Evolutionary conservation across 352 stramenopile genomes (phyloP), one percentile per base, ranked within the genome.

Genomic region (Pythium vanterpoolii): DNA sequence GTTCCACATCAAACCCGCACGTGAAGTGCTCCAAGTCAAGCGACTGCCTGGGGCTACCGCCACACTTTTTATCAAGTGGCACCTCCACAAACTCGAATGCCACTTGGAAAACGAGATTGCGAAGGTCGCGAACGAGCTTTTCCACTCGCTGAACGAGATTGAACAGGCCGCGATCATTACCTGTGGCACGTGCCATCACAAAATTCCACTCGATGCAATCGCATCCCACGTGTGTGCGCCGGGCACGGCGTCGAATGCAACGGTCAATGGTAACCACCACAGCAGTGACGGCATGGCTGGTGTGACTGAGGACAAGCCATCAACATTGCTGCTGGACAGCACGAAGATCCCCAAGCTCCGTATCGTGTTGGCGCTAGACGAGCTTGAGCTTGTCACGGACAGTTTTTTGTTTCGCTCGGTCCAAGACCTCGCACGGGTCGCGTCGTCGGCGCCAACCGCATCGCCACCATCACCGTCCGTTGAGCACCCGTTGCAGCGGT

Each of bases 181-280:
- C n/a, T 87, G 79, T 23, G 77, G 76, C 18, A 80, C 72, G 27
- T 89, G 79, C 39, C 64, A 76, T 24, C 73, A 84, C 44, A 74
- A 83, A 39, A 87, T 87, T 31, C 72, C 55, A 18, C 68, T 89
- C 16, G 77, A 86, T 10, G 68, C 67, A 33, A 87, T 89, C 21
- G 72, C 77, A 34, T 56, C 66, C 21, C 79, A 89, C 43, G 67
- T 86, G 14, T 89, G 77, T 4, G 31, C 34, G 5, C 21, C 45
- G 4, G 28, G 24, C 16, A 16, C 38, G 2, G 31, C 40, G 4
- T 1, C 28, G 27, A n/a, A n/a, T n/a, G n/a, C n/a, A n/a, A n/a
- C n/a, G n/a, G 19, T 24, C n/a, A 57, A 39, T 27, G 26, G 39
- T 27, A 59, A 28, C 27, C 39, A 28, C 38, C n/a, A 50, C 27